phyloP scores from a whole-genome alignment of 2,329 filamentous ascomycete genomes.

The Penicillium brevicompactum region DNA sequence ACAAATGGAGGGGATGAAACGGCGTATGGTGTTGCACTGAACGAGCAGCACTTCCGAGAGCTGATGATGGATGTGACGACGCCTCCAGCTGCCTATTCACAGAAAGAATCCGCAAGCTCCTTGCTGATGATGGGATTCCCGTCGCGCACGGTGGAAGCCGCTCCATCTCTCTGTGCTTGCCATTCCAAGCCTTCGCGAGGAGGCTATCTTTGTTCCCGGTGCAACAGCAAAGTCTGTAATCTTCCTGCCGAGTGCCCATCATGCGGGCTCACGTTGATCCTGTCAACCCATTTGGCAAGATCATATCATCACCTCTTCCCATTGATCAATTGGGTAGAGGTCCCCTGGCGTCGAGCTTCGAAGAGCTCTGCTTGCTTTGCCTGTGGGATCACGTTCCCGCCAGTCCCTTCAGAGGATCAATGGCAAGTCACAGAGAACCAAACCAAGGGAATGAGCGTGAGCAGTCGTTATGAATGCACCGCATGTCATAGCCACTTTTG shows the following conservation, averaged over 20 bases:
- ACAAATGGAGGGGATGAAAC: slow-evolving; percentile 76
- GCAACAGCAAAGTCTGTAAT: slow-evolving; percentile 83
- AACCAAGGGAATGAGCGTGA: slow-evolving; percentile 75
- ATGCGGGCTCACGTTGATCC: slow-evolving; percentile 87
- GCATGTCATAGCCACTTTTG: slow-evolving; percentile 92
- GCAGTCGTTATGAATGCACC: slow-evolving; percentile 82
- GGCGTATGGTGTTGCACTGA: slow-evolving; percentile 80
- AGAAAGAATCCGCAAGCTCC: slow-evolving; percentile 51
- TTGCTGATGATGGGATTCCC: slow-evolving; percentile 99
- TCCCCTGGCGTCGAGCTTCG: slow-evolving; percentile 75
- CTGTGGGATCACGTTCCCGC: slow-evolving; percentile 74
- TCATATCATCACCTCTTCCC: slow-evolving; percentile 94
- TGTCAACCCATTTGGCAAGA: slow-evolving; percentile 90
- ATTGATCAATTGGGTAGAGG: slow-evolving; percentile 85
- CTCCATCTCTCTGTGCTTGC: slow-evolving; percentile 81
- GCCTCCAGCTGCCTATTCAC: slow-evolving; percentile 76
- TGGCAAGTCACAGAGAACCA: slow-evolving; percentile 38
- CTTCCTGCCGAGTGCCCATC: slow-evolving; percentile 88
- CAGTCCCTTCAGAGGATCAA: slow-evolving; percentile 42
- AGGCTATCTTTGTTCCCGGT: slow-evolving; percentile 89
- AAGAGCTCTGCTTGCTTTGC: slow-evolving; percentile 71
- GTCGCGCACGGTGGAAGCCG: slow-evolving; percentile 74
- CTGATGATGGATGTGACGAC: slow-evolving; percentile 87
- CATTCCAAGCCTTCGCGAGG: slow-evolving; percentile 80
- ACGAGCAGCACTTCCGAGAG: slow-evolving; percentile 85